Conservation (phyloP, 306 rosid species). For the Sechiopsis laciniata region DNA sequence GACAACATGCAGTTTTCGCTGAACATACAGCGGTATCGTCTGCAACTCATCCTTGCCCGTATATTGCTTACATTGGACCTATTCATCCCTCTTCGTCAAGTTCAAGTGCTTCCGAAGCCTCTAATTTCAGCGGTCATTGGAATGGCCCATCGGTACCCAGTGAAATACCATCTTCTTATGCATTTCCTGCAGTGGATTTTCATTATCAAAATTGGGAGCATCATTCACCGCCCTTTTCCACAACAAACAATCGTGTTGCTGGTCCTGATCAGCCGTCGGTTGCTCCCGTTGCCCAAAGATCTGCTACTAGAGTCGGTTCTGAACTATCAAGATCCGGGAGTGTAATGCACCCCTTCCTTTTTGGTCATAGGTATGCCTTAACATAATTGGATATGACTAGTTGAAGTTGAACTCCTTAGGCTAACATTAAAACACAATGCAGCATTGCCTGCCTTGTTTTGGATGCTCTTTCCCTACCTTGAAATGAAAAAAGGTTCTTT, state of each 20-base stretch:
- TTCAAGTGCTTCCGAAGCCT: constrained; percentile 67
- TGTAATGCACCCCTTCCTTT: constrained; percentile 60
- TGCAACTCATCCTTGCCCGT: constrained; percentile 79
- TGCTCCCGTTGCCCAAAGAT: constrained; percentile 59
- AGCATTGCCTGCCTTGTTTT: neutral
- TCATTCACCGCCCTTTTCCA: constrained; percentile 45
- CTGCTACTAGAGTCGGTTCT: constrained; percentile 50
- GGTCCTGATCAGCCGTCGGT: constrained; percentile 56
- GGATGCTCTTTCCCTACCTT: constrained; percentile 4
- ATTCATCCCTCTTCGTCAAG: constrained; percentile 82
- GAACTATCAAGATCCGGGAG: constrained; percentile 62
- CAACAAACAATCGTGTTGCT: constrained; percentile 46
- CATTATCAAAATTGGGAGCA: constrained; percentile 89
- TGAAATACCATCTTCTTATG: constrained; percentile 66
- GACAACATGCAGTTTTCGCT: constrained; percentile 75
- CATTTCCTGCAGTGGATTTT: constrained; percentile 77
- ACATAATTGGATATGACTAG: neutral
- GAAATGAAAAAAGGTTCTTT: neutral
- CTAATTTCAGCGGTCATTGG: constrained; percentile 68
- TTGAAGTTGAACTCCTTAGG: neutral
- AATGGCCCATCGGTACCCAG: constrained; percentile 60
- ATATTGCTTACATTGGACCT: constrained; percentile 80
- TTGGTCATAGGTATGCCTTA: constrained; percentile 73
- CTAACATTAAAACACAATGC: neutral
- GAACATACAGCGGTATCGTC: constrained; percentile 78